Conservation (phyloP, 208 protist species). For the Crithidia bombi region DNA sequence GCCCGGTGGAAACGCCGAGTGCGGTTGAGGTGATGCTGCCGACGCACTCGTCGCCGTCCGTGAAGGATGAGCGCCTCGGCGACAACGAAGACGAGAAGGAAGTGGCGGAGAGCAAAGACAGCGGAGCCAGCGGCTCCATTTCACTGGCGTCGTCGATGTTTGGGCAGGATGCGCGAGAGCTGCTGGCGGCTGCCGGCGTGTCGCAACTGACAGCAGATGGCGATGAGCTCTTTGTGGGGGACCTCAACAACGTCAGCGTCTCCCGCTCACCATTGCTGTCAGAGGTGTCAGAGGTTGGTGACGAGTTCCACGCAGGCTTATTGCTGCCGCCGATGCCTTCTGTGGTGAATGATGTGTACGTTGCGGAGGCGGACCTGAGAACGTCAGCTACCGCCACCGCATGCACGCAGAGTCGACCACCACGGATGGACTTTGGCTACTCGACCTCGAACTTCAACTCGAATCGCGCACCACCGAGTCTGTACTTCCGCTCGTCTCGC, state of each 20-base stretch:
- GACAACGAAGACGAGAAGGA: neutral
- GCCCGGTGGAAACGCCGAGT: conserved; percentile 24
- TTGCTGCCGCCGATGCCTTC: neutral
- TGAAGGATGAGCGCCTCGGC: too few relatives aligned
- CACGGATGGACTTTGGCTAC: conserved; percentile 9
- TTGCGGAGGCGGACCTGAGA: neutral
- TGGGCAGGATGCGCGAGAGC: neutral
- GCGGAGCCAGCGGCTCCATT: neutral
- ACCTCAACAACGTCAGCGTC: conserved; percentile 1
- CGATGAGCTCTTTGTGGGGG: conserved; percentile 15
- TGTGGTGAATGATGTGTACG: neutral
- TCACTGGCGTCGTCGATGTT: neutral
- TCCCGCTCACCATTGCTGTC: conserved; percentile 18
- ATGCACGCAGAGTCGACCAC: neutral
- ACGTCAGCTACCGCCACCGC: neutral
- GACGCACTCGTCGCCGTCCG: neutral
- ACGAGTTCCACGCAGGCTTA: neutral
- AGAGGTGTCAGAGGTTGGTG: neutral
- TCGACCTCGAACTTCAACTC: conserved; percentile 8
- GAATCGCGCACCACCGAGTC: conserved; percentile 24
- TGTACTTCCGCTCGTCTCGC: conserved; percentile 34
- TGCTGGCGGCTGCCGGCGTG: neutral
- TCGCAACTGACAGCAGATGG: conserved; percentile 13
- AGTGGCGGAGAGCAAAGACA: neutral
- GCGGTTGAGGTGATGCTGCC: conserved; percentile 46